phyloP scores from a whole-genome alignment of 345 rosid species.

The Bruguiera sexangula region DNA sequence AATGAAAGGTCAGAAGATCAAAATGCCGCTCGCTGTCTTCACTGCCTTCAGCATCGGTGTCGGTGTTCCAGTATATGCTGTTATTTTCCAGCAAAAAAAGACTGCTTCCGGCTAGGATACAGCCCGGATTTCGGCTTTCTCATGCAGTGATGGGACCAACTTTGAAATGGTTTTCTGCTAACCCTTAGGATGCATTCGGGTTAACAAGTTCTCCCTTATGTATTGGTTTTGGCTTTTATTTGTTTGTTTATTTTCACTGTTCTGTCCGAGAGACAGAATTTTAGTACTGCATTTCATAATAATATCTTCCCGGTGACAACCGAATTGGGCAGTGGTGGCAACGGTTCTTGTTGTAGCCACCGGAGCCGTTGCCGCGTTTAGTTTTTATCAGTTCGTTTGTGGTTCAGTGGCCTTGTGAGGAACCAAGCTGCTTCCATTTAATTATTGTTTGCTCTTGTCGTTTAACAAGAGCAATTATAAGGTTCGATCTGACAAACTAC shows the following conservation, averaged over 20 bases:
- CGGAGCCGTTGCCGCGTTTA: no score
- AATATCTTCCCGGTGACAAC: not conserved
- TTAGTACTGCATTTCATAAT: conserved; percentile 8
- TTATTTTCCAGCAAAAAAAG: conserved; percentile 93
- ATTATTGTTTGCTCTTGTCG: no score
- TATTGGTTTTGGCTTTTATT: not conserved
- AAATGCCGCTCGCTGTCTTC: conserved; percentile 78
- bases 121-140: not conserved
- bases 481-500: no score
- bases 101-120: conserved; percentile 57
- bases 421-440: no score
- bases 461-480: no score
- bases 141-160: conserved; percentile 26
- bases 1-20: conserved; percentile 75
- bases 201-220: not conserved
- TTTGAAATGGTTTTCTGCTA: conserved; percentile 5
- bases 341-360: no score
- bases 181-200: conserved; percentile 7
- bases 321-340: no score
- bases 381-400: no score
- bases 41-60: conserved; percentile 88
- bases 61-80: conserved; percentile 76
- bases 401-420: no score
- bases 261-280: conserved; percentile 8
- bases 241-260: not conserved